Evolutionary conservation across 2,329 filamentous ascomycete species (phyloP), one percentile per base, ranked within the genome.

Genomic region (Monilinia fructicola): DNA sequence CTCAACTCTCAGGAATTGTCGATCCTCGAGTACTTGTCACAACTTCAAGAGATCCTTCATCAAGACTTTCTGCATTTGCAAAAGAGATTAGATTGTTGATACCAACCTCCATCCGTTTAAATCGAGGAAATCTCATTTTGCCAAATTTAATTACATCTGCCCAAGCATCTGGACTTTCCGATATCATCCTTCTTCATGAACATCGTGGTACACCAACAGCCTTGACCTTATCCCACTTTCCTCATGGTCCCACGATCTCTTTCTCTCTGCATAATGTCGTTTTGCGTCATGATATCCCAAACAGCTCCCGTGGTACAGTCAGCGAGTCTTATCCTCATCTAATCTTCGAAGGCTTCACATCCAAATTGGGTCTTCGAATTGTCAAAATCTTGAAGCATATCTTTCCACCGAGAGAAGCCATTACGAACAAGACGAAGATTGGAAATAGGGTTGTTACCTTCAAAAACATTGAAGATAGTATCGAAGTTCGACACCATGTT

Each of bases 211-310:
- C 90, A 1, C 95, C 95, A 0, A 97, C 93, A 0, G 93, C 93
- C 1, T 81, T 99, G 72, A 96, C 92, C 1, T 81, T 97, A 48
- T 93, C 89, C 1, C 93, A 97, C 76, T 87, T 96, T 58, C 93
- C 93, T 1, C 92, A 96, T 75, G 93, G 93, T 0, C 93, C 93
- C 0, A 97, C 91, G 6, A 89, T 89, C 40, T 93, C 90, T 12
- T 97, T 97, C 78, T 93, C 89, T 6, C 82, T 97, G 23, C 92
- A 96, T 78, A 98, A 99, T 71, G 94, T 98, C 4, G 90, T 97
- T 12, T 82, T 99, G 61, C 88, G 95, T 54, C 91, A 93, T 68
- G 95, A 99, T 76, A 96, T 99, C 26, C 94, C 95, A 1, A 93
- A 95, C 70, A 87, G 90, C 53, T 87, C 92, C 11, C 86, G 91